Evolutionary conservation across 2,329 filamentous ascomycete genomes (phyloP), one percentile per base, ranked within the genome.

Genomic region (Stagonosporopsis cucurbitacearum): DNA sequence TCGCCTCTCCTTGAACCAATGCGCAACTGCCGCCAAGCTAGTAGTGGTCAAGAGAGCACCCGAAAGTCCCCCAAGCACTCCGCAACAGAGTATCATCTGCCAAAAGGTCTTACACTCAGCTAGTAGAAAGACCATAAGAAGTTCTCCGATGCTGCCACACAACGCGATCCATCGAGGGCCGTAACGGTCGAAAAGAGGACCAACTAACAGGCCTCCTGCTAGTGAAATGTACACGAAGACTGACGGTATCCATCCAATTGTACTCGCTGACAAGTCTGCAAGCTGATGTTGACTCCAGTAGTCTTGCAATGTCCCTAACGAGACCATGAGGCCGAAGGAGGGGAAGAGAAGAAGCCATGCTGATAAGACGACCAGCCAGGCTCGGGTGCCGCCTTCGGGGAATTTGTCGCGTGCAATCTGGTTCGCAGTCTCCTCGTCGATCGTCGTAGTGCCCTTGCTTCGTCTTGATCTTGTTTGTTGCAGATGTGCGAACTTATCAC

Each of bases 181-280:
- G 33, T 75, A 73, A n/a, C 68, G 66, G 43, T 75, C 72, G 50
- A 75, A 96, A 13, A 96, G 78, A 0, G 93, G 92, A 0, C 93
- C 93, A 43, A 96, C 86, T 68, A 94, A 92, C 17, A 96, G 83
- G 13, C 92, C 92, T 32, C 91, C 85, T 64, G 92, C 89, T 71
- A 96, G 94, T 47, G 88, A 86, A 6, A 96, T 78, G 66, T 95
- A 95, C 2, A 89, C 86, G 68, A 92, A 95, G n/a, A 96, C 78
- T 40, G 89, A 90, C 59, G 95, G 93, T 47, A 96, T 90, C 92
- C 92, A 96, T n/a, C 91, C 91, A 19, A 94, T 86, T 9, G 86
- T 62, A 86, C 86, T 59, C 77, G 69, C 63, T 9, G 65, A 84
- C 71, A 91, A 87, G 28, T 80, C 74, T 7, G 81, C 80, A 5